Percentiles rank a stretch among this genome's conserved stretches.
Evolutionary conservation across 805 yeast species (phyloP).

Genomic region (Saccharomycopsis guyanensis): DNA sequence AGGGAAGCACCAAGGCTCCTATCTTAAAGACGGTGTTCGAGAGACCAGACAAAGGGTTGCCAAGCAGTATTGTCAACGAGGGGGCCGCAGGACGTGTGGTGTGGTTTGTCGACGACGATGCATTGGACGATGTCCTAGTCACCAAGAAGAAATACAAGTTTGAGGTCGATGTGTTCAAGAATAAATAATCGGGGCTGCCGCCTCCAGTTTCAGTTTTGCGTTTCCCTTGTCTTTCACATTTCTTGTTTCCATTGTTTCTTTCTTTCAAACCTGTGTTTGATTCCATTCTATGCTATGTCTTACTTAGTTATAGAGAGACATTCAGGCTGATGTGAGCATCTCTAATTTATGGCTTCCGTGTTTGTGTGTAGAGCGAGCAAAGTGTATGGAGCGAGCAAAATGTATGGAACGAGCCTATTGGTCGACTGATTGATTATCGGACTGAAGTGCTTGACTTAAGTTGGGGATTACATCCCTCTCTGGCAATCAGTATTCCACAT

Average conservation of each 20-base stretch:
- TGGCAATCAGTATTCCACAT: no score
- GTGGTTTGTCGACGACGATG: slow-evolving; percentile 96
- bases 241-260: neutral
- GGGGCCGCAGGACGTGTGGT: slow-evolving; percentile 94
- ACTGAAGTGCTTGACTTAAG: no score
- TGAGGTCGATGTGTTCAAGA: slow-evolving; percentile 20
- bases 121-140: slow-evolving; percentile 63
- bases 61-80: slow-evolving; percentile 88
- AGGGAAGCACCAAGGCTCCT: slow-evolving; percentile 93
- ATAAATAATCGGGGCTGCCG: slow-evolving; percentile 3
- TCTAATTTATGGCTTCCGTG: no score
- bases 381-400: no score
- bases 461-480: no score
- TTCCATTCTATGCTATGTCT: no score
- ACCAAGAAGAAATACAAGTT: slow-evolving; percentile 20
- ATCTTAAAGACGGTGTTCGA: slow-evolving; percentile 88
- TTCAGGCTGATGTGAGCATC: no score
- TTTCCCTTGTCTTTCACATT: neutral
- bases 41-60: slow-evolving; percentile 93
- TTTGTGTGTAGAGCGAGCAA: no score
- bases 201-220: neutral
- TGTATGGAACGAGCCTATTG: no score
- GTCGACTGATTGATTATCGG: no score
- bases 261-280: no score
- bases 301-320: no score